Percentiles rank a stretch among this genome's conserved stretches.
These are phyloP conservation scores for Oryza officinalis DNA, from an alignment of 176 grass and related monocot species.

Conservation along the genomic window DNA sequence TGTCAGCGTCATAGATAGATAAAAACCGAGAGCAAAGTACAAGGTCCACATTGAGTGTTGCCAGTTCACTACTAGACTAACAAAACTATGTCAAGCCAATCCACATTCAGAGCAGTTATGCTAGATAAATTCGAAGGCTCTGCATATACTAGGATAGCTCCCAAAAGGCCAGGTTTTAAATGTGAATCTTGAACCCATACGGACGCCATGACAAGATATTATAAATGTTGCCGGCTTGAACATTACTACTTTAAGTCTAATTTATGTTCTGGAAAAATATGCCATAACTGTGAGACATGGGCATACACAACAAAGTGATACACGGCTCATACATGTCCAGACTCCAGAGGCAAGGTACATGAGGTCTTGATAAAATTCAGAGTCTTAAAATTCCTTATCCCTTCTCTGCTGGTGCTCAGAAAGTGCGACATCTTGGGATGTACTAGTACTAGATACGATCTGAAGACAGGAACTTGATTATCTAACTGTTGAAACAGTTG, in stretches of 20 bases:
- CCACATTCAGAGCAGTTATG: conserved; percentile 12
- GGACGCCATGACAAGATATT: neutral
- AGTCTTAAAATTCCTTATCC: conserved; percentile 29
- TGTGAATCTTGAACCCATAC: neutral
- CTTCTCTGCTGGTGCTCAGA: conserved; percentile 13
- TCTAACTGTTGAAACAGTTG: conserved; percentile 27
- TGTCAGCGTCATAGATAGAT: neutral
- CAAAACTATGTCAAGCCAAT: neutral
- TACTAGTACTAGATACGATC: conserved; percentile 31
- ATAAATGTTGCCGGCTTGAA: neutral
- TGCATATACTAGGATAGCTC: neutral
- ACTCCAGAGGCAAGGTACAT: conserved; percentile 7
- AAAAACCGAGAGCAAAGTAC: neutral
- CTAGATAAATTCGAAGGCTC: conserved; percentile 35
- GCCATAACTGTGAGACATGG: conserved; percentile 40
- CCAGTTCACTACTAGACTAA: neutral
- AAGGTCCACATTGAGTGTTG: neutral
- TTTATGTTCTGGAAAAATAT: conserved; percentile 9
- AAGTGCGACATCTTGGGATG: conserved; percentile 9
- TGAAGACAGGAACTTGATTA: conserved; percentile 30
- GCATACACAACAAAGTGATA: neutral
- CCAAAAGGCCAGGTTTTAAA: neutral
- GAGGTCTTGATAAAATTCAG: conserved; percentile 19
- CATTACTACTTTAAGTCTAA: neutral
- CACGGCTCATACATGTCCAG: conserved; percentile 2